Evolutionary conservation across 1,139 yeast genomes (phyloP).

Genomic region (Schizosaccharomyces versatilis): DNA sequence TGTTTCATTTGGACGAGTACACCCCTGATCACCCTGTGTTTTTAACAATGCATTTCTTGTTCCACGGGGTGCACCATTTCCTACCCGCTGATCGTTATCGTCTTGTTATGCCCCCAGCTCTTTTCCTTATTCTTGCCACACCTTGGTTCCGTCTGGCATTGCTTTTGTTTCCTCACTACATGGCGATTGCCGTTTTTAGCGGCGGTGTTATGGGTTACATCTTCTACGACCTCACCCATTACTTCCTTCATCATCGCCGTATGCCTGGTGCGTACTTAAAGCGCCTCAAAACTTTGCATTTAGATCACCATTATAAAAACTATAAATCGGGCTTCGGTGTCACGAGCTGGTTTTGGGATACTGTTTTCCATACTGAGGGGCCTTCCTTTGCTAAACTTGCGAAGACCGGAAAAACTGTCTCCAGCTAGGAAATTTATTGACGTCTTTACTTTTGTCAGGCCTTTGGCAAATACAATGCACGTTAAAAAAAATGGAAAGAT

Average conservation of each 20-base stretch:
- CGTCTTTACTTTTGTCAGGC: too few relatives aligned
- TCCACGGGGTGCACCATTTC: slow-evolving; percentile 93
- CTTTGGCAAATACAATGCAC: too few relatives aligned
- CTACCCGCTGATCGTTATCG: slow-evolving; percentile 89
- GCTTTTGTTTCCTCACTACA: slow-evolving; percentile 30
- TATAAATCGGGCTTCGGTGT: slow-evolving; percentile 94
- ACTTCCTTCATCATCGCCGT: slow-evolving; percentile 59
- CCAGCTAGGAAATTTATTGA: too few relatives aligned
- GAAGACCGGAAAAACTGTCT: too few relatives aligned
- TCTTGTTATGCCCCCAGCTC: slow-evolving; percentile 86
- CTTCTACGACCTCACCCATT: slow-evolving; percentile 74
- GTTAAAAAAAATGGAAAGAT: too few relatives aligned
- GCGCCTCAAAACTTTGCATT: slow-evolving; percentile 61
- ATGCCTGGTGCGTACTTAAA: slow-evolving; percentile 51
- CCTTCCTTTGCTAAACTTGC: not conserved
- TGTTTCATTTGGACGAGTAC: slow-evolving; percentile 73
- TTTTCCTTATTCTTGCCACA: slow-evolving; percentile 34
- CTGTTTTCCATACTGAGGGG: slow-evolving; percentile 38
- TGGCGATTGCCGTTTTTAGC: slow-evolving; percentile 46
- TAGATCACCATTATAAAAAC: slow-evolving; percentile 88
- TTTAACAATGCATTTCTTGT: slow-evolving; percentile 61
- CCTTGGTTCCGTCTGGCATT: slow-evolving; percentile 46
- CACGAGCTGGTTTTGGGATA: slow-evolving; percentile 83
- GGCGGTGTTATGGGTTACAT: slow-evolving; percentile 92
- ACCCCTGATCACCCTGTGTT: slow-evolving; percentile 63